A percentile compares a stretch with the other conserved stretches of the same genome.
These are phyloP conservation scores for Serendipita sp. DNA, from an alignment of 768 basidiomycete genomes.

Conservation along the genomic window DNA sequence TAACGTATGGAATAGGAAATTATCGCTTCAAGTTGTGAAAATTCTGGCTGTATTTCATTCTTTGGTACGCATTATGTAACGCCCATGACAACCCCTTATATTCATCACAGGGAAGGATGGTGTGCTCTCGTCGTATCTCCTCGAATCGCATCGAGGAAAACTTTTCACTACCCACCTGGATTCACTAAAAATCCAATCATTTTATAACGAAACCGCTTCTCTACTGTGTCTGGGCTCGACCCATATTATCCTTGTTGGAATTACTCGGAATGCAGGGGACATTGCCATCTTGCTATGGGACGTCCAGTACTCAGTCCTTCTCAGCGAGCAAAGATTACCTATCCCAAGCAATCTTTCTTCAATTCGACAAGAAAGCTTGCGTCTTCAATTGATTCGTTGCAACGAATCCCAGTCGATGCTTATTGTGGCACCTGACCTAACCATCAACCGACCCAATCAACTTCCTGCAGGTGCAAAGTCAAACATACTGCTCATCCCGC, in stretches of 20 bases:
- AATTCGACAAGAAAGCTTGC: slow-evolving; percentile 15
- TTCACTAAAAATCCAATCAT: background rate
- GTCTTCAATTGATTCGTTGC: slow-evolving; percentile 21
- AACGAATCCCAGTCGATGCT: slow-evolving; percentile 36
- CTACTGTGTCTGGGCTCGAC: slow-evolving; percentile 39
- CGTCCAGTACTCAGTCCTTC: slow-evolving; percentile 46
- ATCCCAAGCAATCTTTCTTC: slow-evolving; percentile 30
- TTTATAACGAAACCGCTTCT: slow-evolving; percentile 14
- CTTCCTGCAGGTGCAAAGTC: background rate
- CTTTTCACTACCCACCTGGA: background rate
- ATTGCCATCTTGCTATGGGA: slow-evolving; percentile 52
- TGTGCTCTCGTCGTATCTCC: background rate
- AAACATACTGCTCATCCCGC: background rate
- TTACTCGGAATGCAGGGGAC: slow-evolving; percentile 23
- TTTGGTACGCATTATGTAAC: background rate
- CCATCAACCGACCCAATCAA: background rate
- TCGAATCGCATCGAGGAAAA: background rate
- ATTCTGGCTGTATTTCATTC: background rate
- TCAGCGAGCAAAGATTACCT: slow-evolving; percentile 36
- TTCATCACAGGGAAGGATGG: too few species aligned
- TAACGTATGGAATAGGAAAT: background rate
- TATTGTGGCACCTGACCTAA: slow-evolving; percentile 26
- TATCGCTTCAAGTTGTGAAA: background rate
- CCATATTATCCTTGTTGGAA: slow-evolving; percentile 37
- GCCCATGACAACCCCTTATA: too few species aligned